These are phyloP conservation scores for Strobilomyces confusus DNA, from an alignment of 768 basidiomycete genomes.

Conservation along the genomic window DNA sequence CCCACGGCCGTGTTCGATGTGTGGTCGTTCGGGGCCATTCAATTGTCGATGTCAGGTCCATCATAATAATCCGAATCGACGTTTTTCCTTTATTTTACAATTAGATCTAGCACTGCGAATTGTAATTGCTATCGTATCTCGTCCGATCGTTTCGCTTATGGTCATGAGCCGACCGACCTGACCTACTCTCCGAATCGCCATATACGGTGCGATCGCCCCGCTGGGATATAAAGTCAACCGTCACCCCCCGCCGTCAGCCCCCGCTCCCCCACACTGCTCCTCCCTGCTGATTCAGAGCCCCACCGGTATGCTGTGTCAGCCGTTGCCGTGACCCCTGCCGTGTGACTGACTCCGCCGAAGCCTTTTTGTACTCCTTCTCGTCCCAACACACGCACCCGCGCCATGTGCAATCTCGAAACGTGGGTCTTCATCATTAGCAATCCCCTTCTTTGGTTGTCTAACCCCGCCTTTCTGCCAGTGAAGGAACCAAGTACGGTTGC, in stretches of 20 bases:
- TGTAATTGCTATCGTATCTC: conserved; percentile 29
- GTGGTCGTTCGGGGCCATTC: neutral
- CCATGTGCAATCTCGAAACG: conserved; percentile 59
- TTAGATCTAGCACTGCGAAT: conserved; percentile 14
- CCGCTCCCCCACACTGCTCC: conserved; percentile 9
- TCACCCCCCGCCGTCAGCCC: conserved; percentile 9
- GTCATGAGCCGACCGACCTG: conserved; percentile 24
- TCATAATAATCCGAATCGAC: conserved; percentile 9
- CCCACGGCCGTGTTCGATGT: no score
- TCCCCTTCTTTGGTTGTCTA: conserved; percentile 17
- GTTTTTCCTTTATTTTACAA: conserved; percentile 6
- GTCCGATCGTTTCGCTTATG: conserved; percentile 29
- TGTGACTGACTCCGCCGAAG: conserved; percentile 7
- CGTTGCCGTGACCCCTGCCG: neutral
- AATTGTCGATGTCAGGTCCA: conserved; percentile 1
- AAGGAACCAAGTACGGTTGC: conserved; percentile 73
- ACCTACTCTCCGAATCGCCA: conserved; percentile 14
- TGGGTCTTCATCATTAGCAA: conserved; percentile 28
- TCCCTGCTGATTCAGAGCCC: conserved; percentile 3
- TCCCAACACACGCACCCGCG: conserved; percentile 10
- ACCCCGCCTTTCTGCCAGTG: conserved; percentile 42
- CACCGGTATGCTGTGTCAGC: conserved; percentile 17
- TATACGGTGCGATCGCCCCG: conserved; percentile 12
- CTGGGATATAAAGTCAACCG: conserved; percentile 32
- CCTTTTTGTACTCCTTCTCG: conserved; percentile 7